These are phyloP conservation scores for Knufia petricola DNA, from an alignment of 2,329 filamentous ascomycete species.

Conservation along the genomic window DNA sequence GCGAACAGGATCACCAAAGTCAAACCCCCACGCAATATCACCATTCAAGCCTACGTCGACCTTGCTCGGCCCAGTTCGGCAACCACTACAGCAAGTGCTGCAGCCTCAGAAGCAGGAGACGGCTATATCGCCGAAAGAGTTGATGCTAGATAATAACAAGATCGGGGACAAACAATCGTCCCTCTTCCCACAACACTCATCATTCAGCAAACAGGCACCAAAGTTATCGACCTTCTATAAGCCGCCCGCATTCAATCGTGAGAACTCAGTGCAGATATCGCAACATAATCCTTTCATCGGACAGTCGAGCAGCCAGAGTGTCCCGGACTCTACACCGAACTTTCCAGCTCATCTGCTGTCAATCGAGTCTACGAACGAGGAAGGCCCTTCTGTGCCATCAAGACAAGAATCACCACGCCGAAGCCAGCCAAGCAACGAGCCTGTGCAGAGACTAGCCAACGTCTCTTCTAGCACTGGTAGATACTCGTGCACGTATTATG, in stretches of 20 bases:
- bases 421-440: slow-evolving; percentile 11
- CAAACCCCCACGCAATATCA: slow-evolving; percentile 57
- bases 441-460: slow-evolving; percentile 50
- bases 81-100: slow-evolving; percentile 31
- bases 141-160: slow-evolving; percentile 75
- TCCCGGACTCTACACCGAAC: slow-evolving; percentile 37
- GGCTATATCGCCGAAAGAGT: slow-evolving; percentile 92
- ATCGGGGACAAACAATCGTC: slow-evolving; percentile 58
- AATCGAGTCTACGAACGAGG: slow-evolving; percentile 53
- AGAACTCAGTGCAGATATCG: slow-evolving; percentile 18
- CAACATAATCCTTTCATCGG: slow-evolving; percentile 23
- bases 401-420: slow-evolving; percentile 25
- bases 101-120: slow-evolving; percentile 47
- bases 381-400: slow-evolving; percentile 27
- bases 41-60: slow-evolving; percentile 69
- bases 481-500: slow-evolving; percentile 93
- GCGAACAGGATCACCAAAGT: slow-evolving; percentile 47
- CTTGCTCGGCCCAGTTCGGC: slow-evolving; percentile 37
- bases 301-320: slow-evolving; percentile 22
- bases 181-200: slow-evolving; percentile 58
- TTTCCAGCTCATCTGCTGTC: slow-evolving; percentile 51
- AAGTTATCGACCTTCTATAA: slow-evolving; percentile 28
- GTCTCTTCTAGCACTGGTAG: slow-evolving; percentile 74
- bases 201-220: slow-evolving; percentile 37
- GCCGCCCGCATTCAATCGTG: slow-evolving; percentile 13